Base-by-base conservation (phyloP, 2,329 filamentous ascomycete genomes). In the Fusarium sp. region DNA sequence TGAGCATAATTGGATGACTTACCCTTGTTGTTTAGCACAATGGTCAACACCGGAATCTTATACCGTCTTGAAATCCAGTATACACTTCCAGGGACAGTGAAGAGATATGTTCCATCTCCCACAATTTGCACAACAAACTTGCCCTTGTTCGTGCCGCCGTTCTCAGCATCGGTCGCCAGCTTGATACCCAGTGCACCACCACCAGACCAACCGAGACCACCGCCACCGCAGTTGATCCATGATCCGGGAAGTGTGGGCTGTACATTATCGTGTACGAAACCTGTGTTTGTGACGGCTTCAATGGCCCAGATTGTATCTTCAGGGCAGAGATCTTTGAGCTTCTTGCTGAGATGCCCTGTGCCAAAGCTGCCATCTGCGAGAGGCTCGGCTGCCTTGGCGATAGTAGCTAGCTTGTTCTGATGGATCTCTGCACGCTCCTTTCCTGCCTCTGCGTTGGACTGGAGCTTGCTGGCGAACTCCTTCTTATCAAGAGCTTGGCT, bases 191-290 rank as follows among this genome's bases (percentile, higher is more conserved):
- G 79, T 0, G 91, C 90, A 55, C 83, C 92, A 16, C 93, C 92
- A 16, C 92, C 92, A 14, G 89, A 92, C 92, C 92, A 95, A 3
- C 92, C 92, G 0, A 95, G 88, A 4, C 93, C 93, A 16, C 92
- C 92, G 1, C 91, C 92, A 2, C 92, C 92, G 76, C 92, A 95
- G 78, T 94, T 95, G 75, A 95, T 89, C 91, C 91, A 94, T 1
- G 88, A 89, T 0, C 92, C 91, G 0, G 92, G 92, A 0, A 89
- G 76, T 0, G 86, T 89, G 4, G 89, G 86, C 73, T 90, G 89
- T 10, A 96, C 81, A 70, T 94, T 92, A 71, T 96, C 91, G 27
- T 88, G 85, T 1, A 94, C 89, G 29, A 89, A 86, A 0, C 79
- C 79, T 0, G 90, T 89, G 62, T 92, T 89, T 0, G 93, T 96